A percentile compares a stretch with the other conserved stretches of the same genome.
Evolutionary conservation across 768 basidiomycete species (phyloP).

Genomic region (Psilocybe cyanescens): DNA sequence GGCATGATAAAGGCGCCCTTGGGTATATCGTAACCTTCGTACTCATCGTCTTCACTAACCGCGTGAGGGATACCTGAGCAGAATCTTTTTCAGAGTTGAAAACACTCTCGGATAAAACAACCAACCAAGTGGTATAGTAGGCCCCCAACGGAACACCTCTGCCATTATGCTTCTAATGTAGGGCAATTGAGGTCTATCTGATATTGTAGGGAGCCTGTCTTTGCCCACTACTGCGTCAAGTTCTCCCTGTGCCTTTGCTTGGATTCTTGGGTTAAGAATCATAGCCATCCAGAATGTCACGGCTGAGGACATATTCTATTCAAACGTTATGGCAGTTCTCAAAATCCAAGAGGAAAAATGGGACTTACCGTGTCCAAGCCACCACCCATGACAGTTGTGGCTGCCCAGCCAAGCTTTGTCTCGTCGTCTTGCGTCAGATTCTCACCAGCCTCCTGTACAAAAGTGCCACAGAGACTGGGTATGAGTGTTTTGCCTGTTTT

Average conservation of each 20-base stretch:
- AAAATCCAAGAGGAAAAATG: neutral
- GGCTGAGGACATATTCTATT: constrained; percentile 36
- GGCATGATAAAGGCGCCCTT: constrained; percentile 15
- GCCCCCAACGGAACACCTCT: constrained; percentile 22
- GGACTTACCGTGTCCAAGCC: constrained; percentile 6
- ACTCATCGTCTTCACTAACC: constrained; percentile 17
- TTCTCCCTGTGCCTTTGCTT: constrained; percentile 25
- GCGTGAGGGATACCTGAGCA: constrained; percentile 2
- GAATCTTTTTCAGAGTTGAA: neutral
- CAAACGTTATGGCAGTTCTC: constrained; percentile 24
- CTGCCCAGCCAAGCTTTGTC: constrained; percentile 41
- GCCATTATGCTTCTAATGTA: constrained; percentile 26
- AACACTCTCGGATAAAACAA: neutral
- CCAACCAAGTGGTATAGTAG: constrained; percentile 7
- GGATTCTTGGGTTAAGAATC: constrained; percentile 22
- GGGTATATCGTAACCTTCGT: constrained; percentile 18
- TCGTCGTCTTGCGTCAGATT: constrained; percentile 36
- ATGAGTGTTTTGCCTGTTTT: constrained; percentile 37
- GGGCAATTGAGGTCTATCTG: constrained; percentile 18
- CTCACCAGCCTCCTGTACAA: constrained; percentile 27
- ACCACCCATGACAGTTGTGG: constrained; percentile 13
- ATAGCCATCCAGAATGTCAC: constrained; percentile 39
- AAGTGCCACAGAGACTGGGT: constrained; percentile 38
- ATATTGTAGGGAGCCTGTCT: constrained; percentile 23
- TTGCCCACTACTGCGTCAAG: constrained; percentile 28